phyloP scores from a whole-genome alignment of 1,284 basidiomycete genomes.

The Ganoderma lingzhi region DNA sequence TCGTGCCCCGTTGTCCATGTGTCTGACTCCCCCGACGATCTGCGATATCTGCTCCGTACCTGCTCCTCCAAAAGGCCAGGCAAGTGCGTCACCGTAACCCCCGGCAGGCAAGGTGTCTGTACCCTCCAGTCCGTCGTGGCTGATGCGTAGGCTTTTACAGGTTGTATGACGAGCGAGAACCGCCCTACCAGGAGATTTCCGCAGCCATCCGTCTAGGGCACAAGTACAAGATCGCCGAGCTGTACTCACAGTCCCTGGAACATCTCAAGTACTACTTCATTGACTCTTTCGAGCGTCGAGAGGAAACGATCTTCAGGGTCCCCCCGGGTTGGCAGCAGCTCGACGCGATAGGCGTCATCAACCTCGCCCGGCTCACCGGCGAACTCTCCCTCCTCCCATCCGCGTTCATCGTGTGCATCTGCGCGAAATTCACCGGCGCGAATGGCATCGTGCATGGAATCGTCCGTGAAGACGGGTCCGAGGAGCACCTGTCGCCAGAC shows the following conservation, averaged over 20 bases:
- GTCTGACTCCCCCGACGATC: conserved; percentile 9
- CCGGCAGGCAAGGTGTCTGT: not conserved
- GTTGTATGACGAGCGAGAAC: not conserved
- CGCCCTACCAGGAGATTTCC: conserved; percentile 2
- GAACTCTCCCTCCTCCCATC: conserved; percentile 5
- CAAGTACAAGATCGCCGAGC: conserved; percentile 21
- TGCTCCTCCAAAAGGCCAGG: not conserved
- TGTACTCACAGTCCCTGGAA: not conserved
- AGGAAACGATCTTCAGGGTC: too few relatives aligned
- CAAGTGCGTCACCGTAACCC: not conserved
- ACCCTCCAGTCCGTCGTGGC: not conserved
- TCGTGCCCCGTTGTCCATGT: conserved; percentile 8
- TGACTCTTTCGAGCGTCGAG: not conserved
- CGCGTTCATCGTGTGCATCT: not conserved
- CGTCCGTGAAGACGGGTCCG: not conserved
- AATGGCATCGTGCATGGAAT: not conserved
- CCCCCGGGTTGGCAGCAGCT: conserved; percentile 12
- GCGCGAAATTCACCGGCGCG: not conserved
- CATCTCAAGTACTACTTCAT: conserved; percentile 10
- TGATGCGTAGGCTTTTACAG: not conserved
- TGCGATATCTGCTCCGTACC: conserved; percentile 14
- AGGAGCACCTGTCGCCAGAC: not conserved
- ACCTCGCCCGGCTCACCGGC: conserved; percentile 22
- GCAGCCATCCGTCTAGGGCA: conserved; percentile 20
- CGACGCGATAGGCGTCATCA: conserved; percentile 23